Base-by-base conservation (phyloP, 2,329 filamentous ascomycete species). In the Exophiala viscosa region DNA sequence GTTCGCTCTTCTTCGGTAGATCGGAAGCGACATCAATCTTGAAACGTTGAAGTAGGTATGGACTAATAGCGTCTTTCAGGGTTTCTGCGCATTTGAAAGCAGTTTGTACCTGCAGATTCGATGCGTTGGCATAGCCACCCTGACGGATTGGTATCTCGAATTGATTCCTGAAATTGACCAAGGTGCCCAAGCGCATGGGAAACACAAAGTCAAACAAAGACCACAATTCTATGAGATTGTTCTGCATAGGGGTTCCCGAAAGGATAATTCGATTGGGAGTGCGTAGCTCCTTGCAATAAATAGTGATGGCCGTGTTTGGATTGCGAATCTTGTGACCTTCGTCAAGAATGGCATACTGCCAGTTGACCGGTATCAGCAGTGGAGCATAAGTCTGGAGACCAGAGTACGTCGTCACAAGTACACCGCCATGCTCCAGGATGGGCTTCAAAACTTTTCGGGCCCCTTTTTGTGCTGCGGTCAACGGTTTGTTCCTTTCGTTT, bases 291-390 rank as follows among this genome's bases (percentile, higher is more conserved):
- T 99, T 99, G 77, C 90, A 96, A 60, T 90, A 88, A 47, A 97
- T 88, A 0, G 95, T 96, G 59, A 99, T 93, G 5, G 88, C 86
- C 0, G 93, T 90, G 64, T 97, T 95, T 0, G 93, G 93, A 62
- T 99, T 99, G 35, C 93, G 86, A 62, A 99, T 99, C 70, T 96
- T 96, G 72, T 99, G 95, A 2, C 95, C 93, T 75, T 99, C 93
- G 55, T 99, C 93, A 4, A 99, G 79, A 9, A 97, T 88, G 9
- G 90, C 91, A 67, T 95, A 96, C 15, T 86, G 89, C 93, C 93
- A 99, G 57, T 93, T 81, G 0, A 90, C 83, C 1, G 86, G 85
- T 32, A 95, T 85, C 17, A 99, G 73, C 32, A 92, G 79, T 45
- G 92, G 85, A 0, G 87, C 84, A 62, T 97, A 97, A 0, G 89